These are phyloP conservation scores for Rehmannia glutinosa DNA, from an alignment of 257 asterid genomes.

Conservation along the genomic window DNA sequence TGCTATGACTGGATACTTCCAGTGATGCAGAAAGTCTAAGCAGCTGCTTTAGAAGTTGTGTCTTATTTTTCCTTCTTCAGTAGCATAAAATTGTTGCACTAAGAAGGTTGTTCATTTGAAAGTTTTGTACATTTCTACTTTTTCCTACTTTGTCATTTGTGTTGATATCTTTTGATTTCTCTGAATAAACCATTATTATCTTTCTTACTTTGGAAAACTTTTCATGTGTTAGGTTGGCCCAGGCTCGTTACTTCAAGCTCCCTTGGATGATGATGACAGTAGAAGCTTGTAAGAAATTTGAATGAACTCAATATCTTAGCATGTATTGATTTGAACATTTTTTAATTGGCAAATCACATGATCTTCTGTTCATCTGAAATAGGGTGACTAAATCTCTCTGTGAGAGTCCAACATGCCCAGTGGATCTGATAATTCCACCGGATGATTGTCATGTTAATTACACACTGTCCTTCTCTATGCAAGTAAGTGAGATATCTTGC, in stretches of 20 bases:
- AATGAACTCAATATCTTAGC: constrained; percentile 14
- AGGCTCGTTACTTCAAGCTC: constrained; percentile 96
- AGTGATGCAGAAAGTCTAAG: constrained; percentile 4
- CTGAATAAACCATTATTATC: background rate
- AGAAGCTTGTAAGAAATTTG: constrained; percentile 56
- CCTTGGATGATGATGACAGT: constrained; percentile 73
- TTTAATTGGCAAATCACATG: constrained; percentile 15
- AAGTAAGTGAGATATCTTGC: constrained; percentile 51
- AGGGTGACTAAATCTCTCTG: constrained; percentile 91
- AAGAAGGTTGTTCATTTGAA: constrained; percentile 1
- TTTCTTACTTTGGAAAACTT: constrained; percentile 19
- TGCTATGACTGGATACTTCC: background rate
- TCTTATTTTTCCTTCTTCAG: background rate
- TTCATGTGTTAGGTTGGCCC: constrained; percentile 67
- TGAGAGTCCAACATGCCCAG: constrained; percentile 74
- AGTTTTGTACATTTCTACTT: constrained; percentile 2
- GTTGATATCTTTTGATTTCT: constrained; percentile 14
- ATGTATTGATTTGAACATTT: background rate
- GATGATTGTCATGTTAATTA: constrained; percentile 98
- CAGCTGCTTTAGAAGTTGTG: background rate
- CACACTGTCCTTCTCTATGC: constrained; percentile 83
- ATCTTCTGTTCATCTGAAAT: constrained; percentile 27
- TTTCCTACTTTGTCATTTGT: constrained; percentile 7
- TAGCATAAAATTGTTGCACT: background rate
- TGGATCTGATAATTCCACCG: constrained; percentile 87